Base-by-base conservation (phyloP, 129 eudicot genomes). In the Flaveria bidentis region DNA sequence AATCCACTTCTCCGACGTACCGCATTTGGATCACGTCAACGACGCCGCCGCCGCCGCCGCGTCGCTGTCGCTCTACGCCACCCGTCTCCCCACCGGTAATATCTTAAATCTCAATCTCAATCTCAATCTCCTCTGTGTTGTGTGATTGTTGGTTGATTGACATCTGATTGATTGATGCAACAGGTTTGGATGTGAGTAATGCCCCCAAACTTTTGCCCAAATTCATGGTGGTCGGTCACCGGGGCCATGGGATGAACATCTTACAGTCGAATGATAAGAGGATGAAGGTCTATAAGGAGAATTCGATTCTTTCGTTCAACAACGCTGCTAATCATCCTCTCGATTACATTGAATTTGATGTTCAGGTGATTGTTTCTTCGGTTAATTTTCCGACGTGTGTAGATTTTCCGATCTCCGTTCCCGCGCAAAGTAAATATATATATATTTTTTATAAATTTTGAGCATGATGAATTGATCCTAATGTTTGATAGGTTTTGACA, bases 301-400 rank as follows among this genome's bases (percentile, higher is more conserved):
- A 93, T 47, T 82, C 98, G 0, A 80, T 93, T 60, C 82, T 84
- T 26, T 93, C 98, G 7, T 93, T 93, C 84, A 93, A 93, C 46
- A 79, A 87, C 9, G 98, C 97, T 77, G 91, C 87, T 14, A 71
- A 82, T 44, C 82, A 62, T 80, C 83, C 90, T 17, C 28, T 93
- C 1, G 93, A 93, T 84, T 93, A 74, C 87, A 75, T 93, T 28
- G 98, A 93, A 78, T 93, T 93, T 73, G 98, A 93, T 62, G 98
- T 93, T 87, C 98, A 93, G 97, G 98, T 90, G 74, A 12, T 26
- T 50, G 15, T 58, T 68, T 18, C 14, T n/a, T 36, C 11, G 4
- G 47, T 44, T 44, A 44, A 1, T 44, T 10, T 44, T 42, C 47
- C 33, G 33, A 42, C 11, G 47, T 42, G 3, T n/a, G 33, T 28